Evolutionary conservation across 1,284 basidiomycete genomes (phyloP), one percentile per base, ranked within the genome.

Genomic region (Ustilago hordei): DNA sequence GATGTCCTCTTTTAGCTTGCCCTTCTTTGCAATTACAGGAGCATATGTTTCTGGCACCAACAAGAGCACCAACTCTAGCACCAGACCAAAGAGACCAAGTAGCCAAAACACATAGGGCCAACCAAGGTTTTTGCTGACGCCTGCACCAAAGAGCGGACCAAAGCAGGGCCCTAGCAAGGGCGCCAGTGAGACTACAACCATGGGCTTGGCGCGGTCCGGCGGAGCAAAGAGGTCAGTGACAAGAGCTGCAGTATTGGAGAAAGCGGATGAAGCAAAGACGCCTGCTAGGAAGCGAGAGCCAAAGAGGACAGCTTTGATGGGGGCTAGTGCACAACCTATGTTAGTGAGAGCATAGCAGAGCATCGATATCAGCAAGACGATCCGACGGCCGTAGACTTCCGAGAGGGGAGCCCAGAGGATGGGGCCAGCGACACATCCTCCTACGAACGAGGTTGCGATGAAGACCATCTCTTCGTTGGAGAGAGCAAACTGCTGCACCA

Each of bases 401-500:
- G 78, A 79, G 6, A 76, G 45, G 11, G 78, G 78, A 4, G 70
- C 74, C 74, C 73, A 79, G 8, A 79, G 5, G 50, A 76, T 50
- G 2, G 78, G 78, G 4, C 78, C 78, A 6, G 71, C 68, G 0
- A 73, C 70, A 47, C 74, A 79, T 2, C 78, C 78, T 19, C 68
- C 74, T 12, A 79, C 70, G 35, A 76, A 79, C 0, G 75, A 69
- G 3, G 74, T 64, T 3, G 74, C 47, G 11, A 73, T 60, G 15
- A 79, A 63, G 12, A 64, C 60, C 48, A 69, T 50, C 35, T 76
- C 67, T 15, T 70, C 67, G 23, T 64, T 56, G 4, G 73, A 62
- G 9, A 75, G 60, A 0, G 45, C 55, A 8, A 66, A 70, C 8
- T 62, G 62, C 17, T 48, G 41, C 1, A 60, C 69, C 31, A 79